Evolutionary conservation across 140 eudicot genomes (phyloP), one percentile per base, ranked within the genome.

Genomic region (Artemisia princeps): DNA sequence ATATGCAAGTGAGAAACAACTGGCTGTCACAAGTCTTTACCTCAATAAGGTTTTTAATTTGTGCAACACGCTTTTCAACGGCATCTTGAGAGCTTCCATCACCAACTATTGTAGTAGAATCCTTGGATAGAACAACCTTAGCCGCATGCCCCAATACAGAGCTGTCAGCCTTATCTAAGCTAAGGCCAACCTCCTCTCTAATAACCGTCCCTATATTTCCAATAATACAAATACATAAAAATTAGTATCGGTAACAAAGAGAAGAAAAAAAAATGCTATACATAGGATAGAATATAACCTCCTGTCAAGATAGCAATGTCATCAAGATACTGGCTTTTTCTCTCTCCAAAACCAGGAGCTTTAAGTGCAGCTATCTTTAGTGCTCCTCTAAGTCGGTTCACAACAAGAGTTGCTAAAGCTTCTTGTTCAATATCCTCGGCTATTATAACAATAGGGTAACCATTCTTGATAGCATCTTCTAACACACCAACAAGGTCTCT

Each of bases 341-440:
- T 65, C 62, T 83, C 98, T 57, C 92, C 96, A 77, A 83, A 92
- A 6, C 98, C 98, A 14, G 95, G 96, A 68, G 95, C 92, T 78
- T 92, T 88, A 1, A 92, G 81, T 45, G 98, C 98, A 46, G 96
- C 96, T 62, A 92, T 85, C 78, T 84, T 87, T 46, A 92, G 63
- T 10, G 95, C 74, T 19, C 98, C 98, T 80, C 98, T 76, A 46
- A 92, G 89, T 68, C 68, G 83, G 81, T 85, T 92, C 22, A 92
- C 96, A 33, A 92, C 98, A 76, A 92, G 96, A 19, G 98, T 88
- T 28, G 92, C 96, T 26, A 92, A 69, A 57, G 97, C 92, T 79
- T 91, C 98, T 77, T 92, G 98, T 81, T 87, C 96, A 15, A 92
- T 88, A 67, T 92, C 98, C 73, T 91, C 96, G 7, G 95, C 98